Conservation (phyloP, 2,329 filamentous ascomycete species). For the Neofusicoccum sp. region DNA sequence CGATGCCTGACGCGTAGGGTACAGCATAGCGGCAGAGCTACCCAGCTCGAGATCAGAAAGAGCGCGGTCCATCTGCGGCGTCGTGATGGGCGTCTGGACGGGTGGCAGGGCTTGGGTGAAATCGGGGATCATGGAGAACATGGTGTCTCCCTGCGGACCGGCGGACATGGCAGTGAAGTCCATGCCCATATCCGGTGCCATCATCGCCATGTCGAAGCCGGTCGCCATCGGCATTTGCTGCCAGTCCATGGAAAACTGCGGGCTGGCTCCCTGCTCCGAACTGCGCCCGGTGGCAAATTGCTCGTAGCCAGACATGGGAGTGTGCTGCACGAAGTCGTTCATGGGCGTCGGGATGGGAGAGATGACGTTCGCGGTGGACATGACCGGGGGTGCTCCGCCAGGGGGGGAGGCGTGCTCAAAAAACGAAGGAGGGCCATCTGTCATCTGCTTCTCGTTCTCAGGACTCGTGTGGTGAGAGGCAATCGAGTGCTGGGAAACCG, state of each 20-base stretch:
- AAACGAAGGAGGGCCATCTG: slow-evolving; percentile 36
- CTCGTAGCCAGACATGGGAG: slow-evolving; percentile 50
- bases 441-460: slow-evolving; percentile 23
- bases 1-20: slow-evolving; percentile 45
- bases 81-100: slow-evolving; percentile 50
- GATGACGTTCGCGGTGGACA: slow-evolving; percentile 29
- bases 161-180: slow-evolving; percentile 45
- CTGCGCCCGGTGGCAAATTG: slow-evolving; percentile 47
- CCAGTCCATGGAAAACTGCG: slow-evolving; percentile 54
- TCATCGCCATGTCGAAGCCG: slow-evolving; percentile 48
- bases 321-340: slow-evolving; percentile 46
- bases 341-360: slow-evolving; percentile 42
- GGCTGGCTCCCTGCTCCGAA: slow-evolving; percentile 47
- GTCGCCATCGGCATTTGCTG: slow-evolving; percentile 48
- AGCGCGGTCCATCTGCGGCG: slow-evolving; percentile 49
- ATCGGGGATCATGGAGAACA: slow-evolving; percentile 51
- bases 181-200: slow-evolving; percentile 50
- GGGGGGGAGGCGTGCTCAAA: slow-evolving; percentile 44
- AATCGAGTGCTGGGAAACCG: slow-evolving; percentile 5
- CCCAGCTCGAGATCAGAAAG: slow-evolving; percentile 52
- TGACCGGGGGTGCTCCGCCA: slow-evolving; percentile 34
- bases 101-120: slow-evolving; percentile 44
- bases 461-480: slow-evolving; percentile 18
- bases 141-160: slow-evolving; percentile 37
- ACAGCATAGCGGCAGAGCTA: slow-evolving; percentile 46